Conservation (phyloP, 306 rosid species). For the Astragalus membranaceus region DNA sequence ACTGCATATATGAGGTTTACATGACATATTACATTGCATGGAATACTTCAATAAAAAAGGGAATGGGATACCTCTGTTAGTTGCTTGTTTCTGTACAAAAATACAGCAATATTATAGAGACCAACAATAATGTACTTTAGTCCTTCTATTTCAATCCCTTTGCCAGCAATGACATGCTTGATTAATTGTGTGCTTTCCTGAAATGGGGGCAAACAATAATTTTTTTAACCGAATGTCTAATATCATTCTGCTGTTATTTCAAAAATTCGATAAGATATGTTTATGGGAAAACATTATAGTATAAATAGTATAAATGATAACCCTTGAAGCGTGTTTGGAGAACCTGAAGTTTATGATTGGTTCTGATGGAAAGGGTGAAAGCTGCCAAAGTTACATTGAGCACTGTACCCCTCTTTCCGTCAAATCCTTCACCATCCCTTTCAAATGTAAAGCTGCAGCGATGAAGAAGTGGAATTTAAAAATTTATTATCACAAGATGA, state of each 20-base stretch:
- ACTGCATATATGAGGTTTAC: not conserved
- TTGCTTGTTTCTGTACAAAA: slow-evolving; percentile 54
- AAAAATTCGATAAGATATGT: slow-evolving; percentile 2
- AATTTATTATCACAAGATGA: not conserved
- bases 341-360: slow-evolving; percentile 60
- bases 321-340: not conserved
- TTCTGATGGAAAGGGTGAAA: slow-evolving; percentile 59
- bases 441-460: slow-evolving; percentile 39
- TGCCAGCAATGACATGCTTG: slow-evolving; percentile 48
- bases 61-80: slow-evolving; percentile 47
- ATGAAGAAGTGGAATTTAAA: slow-evolving; percentile 23
- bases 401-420: slow-evolving; percentile 40
- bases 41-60: not conserved
- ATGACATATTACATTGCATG: not conserved
- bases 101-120: slow-evolving; percentile 54
- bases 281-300: not conserved
- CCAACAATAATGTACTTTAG: slow-evolving; percentile 47
- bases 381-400: slow-evolving; percentile 48
- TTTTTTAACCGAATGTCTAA: not conserved
- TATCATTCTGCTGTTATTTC: not conserved
- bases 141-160: slow-evolving; percentile 56
- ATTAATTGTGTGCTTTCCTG: slow-evolving; percentile 57
- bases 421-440: slow-evolving; percentile 34
- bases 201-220: slow-evolving; percentile 24
- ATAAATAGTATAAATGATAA: slow-evolving; percentile 3